These are phyloP conservation scores for Vaccinium myrtillus DNA, from an alignment of 148 eudicot genomes.

Conservation along the genomic window DNA sequence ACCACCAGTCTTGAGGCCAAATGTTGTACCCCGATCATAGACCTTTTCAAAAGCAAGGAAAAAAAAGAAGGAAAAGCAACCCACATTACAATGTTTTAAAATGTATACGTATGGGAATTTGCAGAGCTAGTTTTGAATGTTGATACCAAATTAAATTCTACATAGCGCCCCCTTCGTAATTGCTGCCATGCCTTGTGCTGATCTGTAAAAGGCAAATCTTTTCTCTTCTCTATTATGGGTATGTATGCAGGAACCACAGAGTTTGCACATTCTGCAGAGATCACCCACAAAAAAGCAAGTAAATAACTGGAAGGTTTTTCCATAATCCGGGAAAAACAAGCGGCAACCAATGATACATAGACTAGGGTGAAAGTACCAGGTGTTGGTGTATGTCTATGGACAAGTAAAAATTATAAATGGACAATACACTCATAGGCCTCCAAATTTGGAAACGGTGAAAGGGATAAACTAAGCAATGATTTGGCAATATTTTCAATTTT, in stretches of 20 bases:
- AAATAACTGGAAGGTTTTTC: not conserved
- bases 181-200: constrained; percentile 96
- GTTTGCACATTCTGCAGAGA: constrained; percentile 82
- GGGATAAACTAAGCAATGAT: not conserved
- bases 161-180: constrained; percentile 86
- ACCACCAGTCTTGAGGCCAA: constrained; percentile 97
- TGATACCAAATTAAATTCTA: constrained; percentile 90
- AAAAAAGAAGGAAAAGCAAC: not conserved
- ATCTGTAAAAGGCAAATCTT: constrained; percentile 83
- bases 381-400: not conserved
- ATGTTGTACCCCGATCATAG: constrained; percentile 95
- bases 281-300: not conserved
- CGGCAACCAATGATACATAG: not conserved
- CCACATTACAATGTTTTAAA: not conserved
- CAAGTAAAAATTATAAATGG: not conserved
- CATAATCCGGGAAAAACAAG: not conserved
- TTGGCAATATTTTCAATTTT: not conserved
- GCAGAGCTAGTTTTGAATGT: not conserved
- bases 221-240: constrained; percentile 89
- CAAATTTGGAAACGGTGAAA: not conserved
- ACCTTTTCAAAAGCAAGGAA: constrained; percentile 37
- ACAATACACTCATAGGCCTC: not conserved
- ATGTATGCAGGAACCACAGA: constrained; percentile 89
- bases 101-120: not conserved
- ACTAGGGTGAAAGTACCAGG: not conserved